Evolutionary conservation across 2,329 filamentous ascomycete species (phyloP), one percentile per base, ranked within the genome.

Genomic region (Alternaria incomplexa): DNA sequence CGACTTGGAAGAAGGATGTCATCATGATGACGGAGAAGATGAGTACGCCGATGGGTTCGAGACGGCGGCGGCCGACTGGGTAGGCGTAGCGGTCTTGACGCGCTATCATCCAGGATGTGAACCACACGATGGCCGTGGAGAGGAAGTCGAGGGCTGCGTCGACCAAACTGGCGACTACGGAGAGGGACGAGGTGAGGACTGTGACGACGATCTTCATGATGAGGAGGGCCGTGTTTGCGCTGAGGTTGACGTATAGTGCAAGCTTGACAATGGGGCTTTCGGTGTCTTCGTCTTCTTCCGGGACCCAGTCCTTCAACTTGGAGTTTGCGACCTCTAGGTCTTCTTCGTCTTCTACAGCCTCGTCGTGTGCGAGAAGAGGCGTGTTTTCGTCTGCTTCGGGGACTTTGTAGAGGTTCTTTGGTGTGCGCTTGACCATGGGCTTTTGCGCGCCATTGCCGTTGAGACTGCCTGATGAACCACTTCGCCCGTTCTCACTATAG

Each of bases 11-110:
- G 80, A 96, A 95, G 0, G 90, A 92, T 0, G 91, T 93, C 66
- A 95, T 91, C 91, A 96, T 96, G 75, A 95, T 92, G 63, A 94
- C 87, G 15, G 90, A 91, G 81, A 95, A 96, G 58, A 95, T 75
- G 6, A 96, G 83, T 3, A 96, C 90, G 26, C 92, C 92, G 6
- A 96, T 86, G 2, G 92, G 92, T 73, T 95, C 92, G 48, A 96
- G 84, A 51, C 90, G 87, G 40, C 91, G 87, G 17, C 92, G 86
- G 9, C 92, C 92, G n/a, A 93, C 88, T 0, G 92, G 92, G 71
- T 94, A 94, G 22, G 86, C 85, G 76, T 94, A 90, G 69, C 90
- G 88, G 73, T 95, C 91, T 64, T 89, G 88, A 61, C 88, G 87
- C 51, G 89, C 88, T 71, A 94, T 93, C 64, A 94, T 85, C 73